Conservation (phyloP, 352 stramenopile genomes). For the Phytophthora hybrid region DNA sequence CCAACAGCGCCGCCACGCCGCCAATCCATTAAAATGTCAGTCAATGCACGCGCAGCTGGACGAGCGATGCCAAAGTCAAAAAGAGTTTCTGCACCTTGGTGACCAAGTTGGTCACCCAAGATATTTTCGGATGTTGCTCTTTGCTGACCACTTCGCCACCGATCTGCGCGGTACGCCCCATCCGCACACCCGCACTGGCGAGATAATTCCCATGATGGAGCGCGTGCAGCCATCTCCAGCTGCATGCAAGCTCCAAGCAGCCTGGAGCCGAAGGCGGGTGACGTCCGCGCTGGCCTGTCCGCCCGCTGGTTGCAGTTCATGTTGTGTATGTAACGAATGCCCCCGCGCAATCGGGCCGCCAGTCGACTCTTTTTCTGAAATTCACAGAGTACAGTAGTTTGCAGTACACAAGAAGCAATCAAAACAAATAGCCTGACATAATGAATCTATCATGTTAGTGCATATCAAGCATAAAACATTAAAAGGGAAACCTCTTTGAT, state of each 20-base stretch:
- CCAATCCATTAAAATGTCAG: background rate
- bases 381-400: too few relatives aligned
- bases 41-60: background rate
- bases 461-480: too few relatives aligned
- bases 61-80: too few relatives aligned
- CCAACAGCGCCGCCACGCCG: background rate
- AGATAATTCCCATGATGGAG: conserved; percentile 16
- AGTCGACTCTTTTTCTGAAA: background rate
- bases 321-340: conserved; percentile 21
- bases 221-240: conserved; percentile 10
- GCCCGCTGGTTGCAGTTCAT: conserved; percentile 24
- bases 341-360: background rate
- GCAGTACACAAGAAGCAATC: too few relatives aligned
- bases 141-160: conserved; percentile 1
- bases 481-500: too few relatives aligned
- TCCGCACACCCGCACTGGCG: conserved; percentile 7
- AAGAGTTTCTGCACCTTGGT: too few relatives aligned
- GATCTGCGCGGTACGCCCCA: background rate
- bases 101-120: background rate
- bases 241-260: conserved; percentile 4
- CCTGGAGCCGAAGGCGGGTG: conserved; percentile 3
- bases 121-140: background rate
- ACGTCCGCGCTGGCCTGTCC: conserved; percentile 8
- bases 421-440: too few relatives aligned
- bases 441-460: too few relatives aligned